Base-by-base conservation (phyloP, 2,329 filamentous ascomycete species). In the Nothopassalora personata region DNA sequence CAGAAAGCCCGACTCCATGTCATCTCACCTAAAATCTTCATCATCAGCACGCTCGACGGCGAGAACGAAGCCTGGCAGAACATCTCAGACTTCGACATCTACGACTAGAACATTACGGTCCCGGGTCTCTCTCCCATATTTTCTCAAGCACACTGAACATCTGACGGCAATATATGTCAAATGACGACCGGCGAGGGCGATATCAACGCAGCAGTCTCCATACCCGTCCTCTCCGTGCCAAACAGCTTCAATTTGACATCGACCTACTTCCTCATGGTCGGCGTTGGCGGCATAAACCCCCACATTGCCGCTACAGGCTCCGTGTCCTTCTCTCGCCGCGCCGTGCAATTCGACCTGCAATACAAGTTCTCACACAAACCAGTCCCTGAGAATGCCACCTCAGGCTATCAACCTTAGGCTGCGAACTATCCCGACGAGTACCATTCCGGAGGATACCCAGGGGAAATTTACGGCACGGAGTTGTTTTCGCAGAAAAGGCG, bases 131-230 rank as follows among this genome's bases (percentile, higher is more conserved):
- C 64, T 9, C 66, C 69, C 30, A 57, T 67, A 15, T 73, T 66
- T 56, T 66, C 69, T 1, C 63, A 55, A 15, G 57, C 57, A 48
- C 83, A 86, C 70, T 92, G 88, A 72, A 86, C 83, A 0, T 72
- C 74, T 9, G 74, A 84, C 65, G 77, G 80, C 27, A 76, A 79
- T 2, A 75, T 91, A 53, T 91, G 88, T 73, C 87, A 90, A 68
- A 67, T 90, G 50, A 84, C 84, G 6, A 83, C 85, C 1, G 87
- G 87, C 56, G 73, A 76, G 57, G 64, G 68, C 47, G 69, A 85
- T 39, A 57, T 62, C 53, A 60, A 62, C 46, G 60, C 58, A 19
- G 56, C 60, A 6, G 45, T 52, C 11, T 57, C 58, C 23, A 56
- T 66, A 5, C 49, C 57, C 13, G 65, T 66, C 6, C 54, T 69